phyloP scores from a whole-genome alignment of 768 basidiomycete species.

The Pleurotus eryngii region DNA sequence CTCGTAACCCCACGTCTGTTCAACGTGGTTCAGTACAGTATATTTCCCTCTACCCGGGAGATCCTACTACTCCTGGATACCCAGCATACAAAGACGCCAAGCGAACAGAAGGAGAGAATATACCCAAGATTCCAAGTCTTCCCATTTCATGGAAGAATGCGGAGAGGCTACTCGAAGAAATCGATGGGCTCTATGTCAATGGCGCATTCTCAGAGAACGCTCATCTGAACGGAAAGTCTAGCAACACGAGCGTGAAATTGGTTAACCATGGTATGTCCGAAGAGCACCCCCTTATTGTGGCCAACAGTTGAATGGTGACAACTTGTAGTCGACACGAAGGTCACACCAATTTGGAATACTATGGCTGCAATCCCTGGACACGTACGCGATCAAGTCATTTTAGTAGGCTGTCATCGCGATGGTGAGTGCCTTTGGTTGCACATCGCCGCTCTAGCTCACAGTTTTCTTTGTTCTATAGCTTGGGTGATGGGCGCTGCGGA shows the following conservation, averaged over 20 bases:
- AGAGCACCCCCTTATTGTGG: too few relatives aligned
- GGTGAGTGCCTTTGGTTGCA: slow-evolving; percentile 25
- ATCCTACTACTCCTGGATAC: slow-evolving; percentile 84
- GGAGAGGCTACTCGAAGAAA: slow-evolving; percentile 57
- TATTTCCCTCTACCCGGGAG: slow-evolving; percentile 63
- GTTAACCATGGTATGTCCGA: slow-evolving; percentile 48
- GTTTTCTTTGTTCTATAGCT: slow-evolving; percentile 23
- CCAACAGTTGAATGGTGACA: not conserved
- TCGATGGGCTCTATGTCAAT: slow-evolving; percentile 32
- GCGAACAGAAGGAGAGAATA: slow-evolving; percentile 53
- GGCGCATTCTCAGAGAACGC: slow-evolving; percentile 15
- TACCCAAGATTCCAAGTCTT: slow-evolving; percentile 79
- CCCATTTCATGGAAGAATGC: slow-evolving; percentile 90
- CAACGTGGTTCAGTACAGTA: slow-evolving; percentile 84
- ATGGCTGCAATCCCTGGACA: slow-evolving; percentile 64
- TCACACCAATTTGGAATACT: slow-evolving; percentile 73
- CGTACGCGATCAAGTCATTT: slow-evolving; percentile 61
- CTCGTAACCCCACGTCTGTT: slow-evolving; percentile 79
- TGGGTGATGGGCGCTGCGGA: slow-evolving; percentile 84
- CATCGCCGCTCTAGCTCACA: not conserved
- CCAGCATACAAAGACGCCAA: slow-evolving; percentile 84
- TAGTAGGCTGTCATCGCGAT: slow-evolving; percentile 75
- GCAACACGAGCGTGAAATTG: slow-evolving; percentile 43
- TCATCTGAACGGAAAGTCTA: slow-evolving; percentile 46
- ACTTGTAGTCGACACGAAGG: slow-evolving; percentile 61